Evolutionary conservation across 2,329 filamentous ascomycete species (phyloP), one percentile per base, ranked within the genome.

Genomic region (Ophiostoma perfectum): DNA sequence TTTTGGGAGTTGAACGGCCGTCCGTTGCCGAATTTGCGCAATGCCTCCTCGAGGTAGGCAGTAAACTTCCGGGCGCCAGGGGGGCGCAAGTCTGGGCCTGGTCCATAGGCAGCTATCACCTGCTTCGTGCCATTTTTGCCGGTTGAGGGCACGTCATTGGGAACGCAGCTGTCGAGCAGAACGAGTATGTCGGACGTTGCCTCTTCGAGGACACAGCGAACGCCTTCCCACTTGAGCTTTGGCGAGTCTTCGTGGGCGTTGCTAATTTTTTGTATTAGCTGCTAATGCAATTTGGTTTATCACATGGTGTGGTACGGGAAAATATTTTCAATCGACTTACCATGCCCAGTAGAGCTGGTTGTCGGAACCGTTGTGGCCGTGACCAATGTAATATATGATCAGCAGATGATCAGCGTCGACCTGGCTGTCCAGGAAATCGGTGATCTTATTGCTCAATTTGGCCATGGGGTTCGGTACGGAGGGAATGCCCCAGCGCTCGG

Each of bases 321-420:
- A 27, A 27, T 27, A 27, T 27, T 27, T 27, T 27, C 27, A 27
- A 27, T 27, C 27, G 27, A 81, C 86, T 80, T 81, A 89, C 87
- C 85, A 85, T 69, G 87, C 85, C 87, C 87, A 89, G 75, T 87
- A 88, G 39, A 88, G 78, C 75, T 88, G 85, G 73, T 83, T 83
- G 74, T 89, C 85, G 11, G 80, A 72, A n/a, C 83, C 82, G 52
- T 84, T 78, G 73, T 83, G 88, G 71, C 86, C 85, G 74, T 87
- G 80, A 42, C 87, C 87, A 71, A 84, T 84, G 74, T 89, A 89
- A 75, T 88, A 88, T 71, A 89, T 81, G 70, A 89, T 86, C 71
- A 88, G 77, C 36, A 89, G 80, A 73, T 88, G 85, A 72, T 88
- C 84, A 44, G 83, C 80, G 49, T 80, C 78, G 41, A 84, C 83